phyloP scores from a whole-genome alignment of 805 yeast genomes.

The Hanseniaspora nectarophila region DNA sequence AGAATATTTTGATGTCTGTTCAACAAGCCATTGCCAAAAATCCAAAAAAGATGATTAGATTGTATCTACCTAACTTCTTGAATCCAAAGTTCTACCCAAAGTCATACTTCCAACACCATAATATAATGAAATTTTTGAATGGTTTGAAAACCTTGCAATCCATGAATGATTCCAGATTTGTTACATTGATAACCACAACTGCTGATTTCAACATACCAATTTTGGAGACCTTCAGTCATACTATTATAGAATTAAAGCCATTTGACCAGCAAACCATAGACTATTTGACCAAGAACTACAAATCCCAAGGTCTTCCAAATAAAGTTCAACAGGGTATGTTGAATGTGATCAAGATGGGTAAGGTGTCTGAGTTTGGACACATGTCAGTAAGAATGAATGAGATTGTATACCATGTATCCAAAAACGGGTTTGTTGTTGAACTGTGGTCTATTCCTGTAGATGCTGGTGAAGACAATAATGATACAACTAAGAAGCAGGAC shows the following conservation, averaged over 20 bases:
- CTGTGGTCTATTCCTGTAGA: slow-evolving; percentile 98
- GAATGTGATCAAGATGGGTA: slow-evolving; percentile 61
- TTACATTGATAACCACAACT: slow-evolving; percentile 44
- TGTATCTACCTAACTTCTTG: slow-evolving; percentile 64
- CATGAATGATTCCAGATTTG: slow-evolving; percentile 31
- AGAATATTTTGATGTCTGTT: slow-evolving; percentile 32
- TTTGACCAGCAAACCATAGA: slow-evolving; percentile 62
- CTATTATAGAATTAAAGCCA: slow-evolving; percentile 65
- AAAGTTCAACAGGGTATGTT: slow-evolving; percentile 79
- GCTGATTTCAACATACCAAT: slow-evolving; percentile 48
- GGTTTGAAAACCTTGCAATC: slow-evolving; percentile 44
- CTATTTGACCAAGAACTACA: slow-evolving; percentile 55
- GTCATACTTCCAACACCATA: slow-evolving; percentile 33
- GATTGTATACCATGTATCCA: slow-evolving; percentile 75
- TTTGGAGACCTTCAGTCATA: slow-evolving; percentile 44
- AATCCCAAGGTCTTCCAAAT: slow-evolving; percentile 48
- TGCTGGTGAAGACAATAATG: slow-evolving; percentile 40
- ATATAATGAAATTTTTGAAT: slow-evolving; percentile 50
- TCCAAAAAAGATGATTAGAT: slow-evolving; percentile 42
- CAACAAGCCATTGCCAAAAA: slow-evolving; percentile 34
- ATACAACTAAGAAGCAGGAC: background rate
- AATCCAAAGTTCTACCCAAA: slow-evolving; percentile 67
- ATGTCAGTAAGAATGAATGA: slow-evolving; percentile 69
- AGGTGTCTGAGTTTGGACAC: slow-evolving; percentile 58
- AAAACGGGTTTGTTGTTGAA: slow-evolving; percentile 71